Percentiles rank a stretch among this genome's conserved stretches.
These are phyloP conservation scores for Basidioascus undulatus DNA, from an alignment of 768 basidiomycete species.

Conservation along the genomic window DNA sequence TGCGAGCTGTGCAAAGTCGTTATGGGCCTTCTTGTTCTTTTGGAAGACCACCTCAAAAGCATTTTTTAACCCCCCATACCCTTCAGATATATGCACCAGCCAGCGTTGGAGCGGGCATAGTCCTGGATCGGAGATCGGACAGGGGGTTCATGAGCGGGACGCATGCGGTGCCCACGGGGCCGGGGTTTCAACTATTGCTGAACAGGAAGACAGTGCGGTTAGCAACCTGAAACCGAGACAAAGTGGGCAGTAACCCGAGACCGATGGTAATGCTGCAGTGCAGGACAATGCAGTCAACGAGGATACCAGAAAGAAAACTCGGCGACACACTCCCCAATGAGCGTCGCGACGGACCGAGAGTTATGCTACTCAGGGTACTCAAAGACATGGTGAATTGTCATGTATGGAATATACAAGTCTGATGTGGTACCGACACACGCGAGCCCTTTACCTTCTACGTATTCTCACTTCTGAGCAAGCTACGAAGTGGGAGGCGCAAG, in stretches of 20 bases:
- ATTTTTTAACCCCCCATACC: constrained; percentile 41
- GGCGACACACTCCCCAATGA: constrained; percentile 25
- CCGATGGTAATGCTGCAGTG: constrained; percentile 30
- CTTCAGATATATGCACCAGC: constrained; percentile 2
- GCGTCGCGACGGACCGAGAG: constrained; percentile 47
- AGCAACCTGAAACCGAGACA: constrained; percentile 8
- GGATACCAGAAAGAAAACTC: too few relatives aligned
- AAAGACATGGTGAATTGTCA: neutral
- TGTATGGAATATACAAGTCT: neutral
- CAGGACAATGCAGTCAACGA: neutral
- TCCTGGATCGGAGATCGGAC: too few relatives aligned
- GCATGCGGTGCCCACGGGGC: constrained; percentile 46
- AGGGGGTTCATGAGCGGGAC: constrained; percentile 12
- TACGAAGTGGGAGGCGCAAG: constrained; percentile 50
- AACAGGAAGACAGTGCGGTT: neutral
- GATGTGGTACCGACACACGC: too few relatives aligned
- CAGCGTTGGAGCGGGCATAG: constrained; percentile 6
- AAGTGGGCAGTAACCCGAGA: constrained; percentile 26
- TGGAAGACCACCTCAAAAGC: constrained; percentile 56
- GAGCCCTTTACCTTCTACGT: constrained; percentile 70
- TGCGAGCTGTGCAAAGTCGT: constrained; percentile 58
- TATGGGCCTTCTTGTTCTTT: constrained; percentile 53
- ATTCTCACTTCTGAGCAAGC: constrained; percentile 59
- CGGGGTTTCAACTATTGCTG: constrained; percentile 46
- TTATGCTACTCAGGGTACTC: constrained; percentile 29